Evolutionary conservation across 257 asterid genomes (phyloP).

Genomic region (Oldenlandia corymbosa): DNA sequence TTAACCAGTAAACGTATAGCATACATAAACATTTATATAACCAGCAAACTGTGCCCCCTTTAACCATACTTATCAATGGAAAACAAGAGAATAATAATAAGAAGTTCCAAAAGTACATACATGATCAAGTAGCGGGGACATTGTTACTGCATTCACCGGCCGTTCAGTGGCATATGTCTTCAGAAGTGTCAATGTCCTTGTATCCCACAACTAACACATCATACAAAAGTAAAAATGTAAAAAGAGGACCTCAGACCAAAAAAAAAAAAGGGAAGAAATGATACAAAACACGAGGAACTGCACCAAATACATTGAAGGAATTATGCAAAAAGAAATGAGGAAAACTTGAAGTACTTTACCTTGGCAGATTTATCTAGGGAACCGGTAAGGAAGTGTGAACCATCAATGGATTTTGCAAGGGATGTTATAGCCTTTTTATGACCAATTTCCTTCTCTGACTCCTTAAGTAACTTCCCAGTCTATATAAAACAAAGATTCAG

Average conservation of each 20-base stretch:
- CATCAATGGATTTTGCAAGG: slow-evolving; percentile 62
- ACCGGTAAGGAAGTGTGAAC: slow-evolving; percentile 79
- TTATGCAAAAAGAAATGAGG: not conserved
- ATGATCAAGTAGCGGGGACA: slow-evolving; percentile 91
- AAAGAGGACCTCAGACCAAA: slow-evolving; percentile 3
- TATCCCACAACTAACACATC: slow-evolving; percentile 80
- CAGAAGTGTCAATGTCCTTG: slow-evolving; percentile 62
- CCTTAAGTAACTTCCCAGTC: slow-evolving; percentile 72
- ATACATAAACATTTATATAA: not conserved
- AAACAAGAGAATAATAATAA: not conserved
- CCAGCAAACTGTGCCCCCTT: not conserved
- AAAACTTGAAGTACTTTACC: slow-evolving; percentile 30
- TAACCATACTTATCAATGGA: not conserved
- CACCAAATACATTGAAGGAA: not conserved
- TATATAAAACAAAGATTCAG: slow-evolving; percentile 15
- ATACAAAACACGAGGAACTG: not conserved
- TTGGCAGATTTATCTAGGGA: slow-evolving; percentile 89
- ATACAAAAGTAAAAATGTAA: slow-evolving; percentile 9
- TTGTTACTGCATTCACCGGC: slow-evolving; percentile 86
- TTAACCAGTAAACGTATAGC: not conserved
- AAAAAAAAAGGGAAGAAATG: slow-evolving; percentile 2
- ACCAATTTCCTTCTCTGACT: slow-evolving; percentile 67
- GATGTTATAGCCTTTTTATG: slow-evolving; percentile 84
- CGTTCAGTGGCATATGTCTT: slow-evolving; percentile 73
- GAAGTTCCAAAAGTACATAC: slow-evolving; percentile 38